These are phyloP conservation scores for Leccinum fuscescens DNA, from an alignment of 1,284 basidiomycete genomes.

Conservation along the genomic window DNA sequence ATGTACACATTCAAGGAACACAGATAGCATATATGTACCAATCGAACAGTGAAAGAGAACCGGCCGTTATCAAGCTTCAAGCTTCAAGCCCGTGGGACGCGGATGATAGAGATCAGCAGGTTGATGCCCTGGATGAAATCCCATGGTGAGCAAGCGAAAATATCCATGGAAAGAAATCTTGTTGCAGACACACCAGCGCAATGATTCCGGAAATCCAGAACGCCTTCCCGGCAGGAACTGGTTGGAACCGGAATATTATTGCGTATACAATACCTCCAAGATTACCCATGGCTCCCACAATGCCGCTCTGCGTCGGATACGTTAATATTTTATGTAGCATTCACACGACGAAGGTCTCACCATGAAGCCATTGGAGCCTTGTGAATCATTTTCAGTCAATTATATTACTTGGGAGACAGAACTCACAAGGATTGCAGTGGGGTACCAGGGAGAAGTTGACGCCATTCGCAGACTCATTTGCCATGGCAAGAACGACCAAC, in stretches of 20 bases:
- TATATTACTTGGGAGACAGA: neutral
- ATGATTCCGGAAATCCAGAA: slow-evolving; percentile 49
- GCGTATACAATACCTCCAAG: slow-evolving; percentile 53
- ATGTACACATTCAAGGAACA: neutral
- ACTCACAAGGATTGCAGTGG: slow-evolving; percentile 49
- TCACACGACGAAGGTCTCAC: slow-evolving; percentile 15
- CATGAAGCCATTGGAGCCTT: slow-evolving; percentile 38
- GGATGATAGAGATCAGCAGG: slow-evolving; percentile 8
- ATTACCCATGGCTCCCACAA: slow-evolving; percentile 54
- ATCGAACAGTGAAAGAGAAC: neutral
- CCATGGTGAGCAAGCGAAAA: neutral
- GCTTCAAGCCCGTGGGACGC: slow-evolving; percentile 8
- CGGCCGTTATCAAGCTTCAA: neutral
- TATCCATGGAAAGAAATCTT: neutral
- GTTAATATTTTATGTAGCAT: neutral
- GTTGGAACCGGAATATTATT: slow-evolving; percentile 50
- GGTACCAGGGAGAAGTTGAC: slow-evolving; percentile 55
- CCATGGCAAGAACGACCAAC: slow-evolving; percentile 17
- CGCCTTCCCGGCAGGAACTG: slow-evolving; percentile 38
- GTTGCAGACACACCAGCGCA: slow-evolving; percentile 24
- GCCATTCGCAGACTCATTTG: slow-evolving; percentile 48
- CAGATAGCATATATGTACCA: neutral
- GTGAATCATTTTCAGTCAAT: neutral
- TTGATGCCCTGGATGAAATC: slow-evolving; percentile 8
- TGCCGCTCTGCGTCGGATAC: slow-evolving; percentile 36